Evolutionary conservation across 129 eudicot species (phyloP).

Genomic region (Glebionis coronaria): DNA sequence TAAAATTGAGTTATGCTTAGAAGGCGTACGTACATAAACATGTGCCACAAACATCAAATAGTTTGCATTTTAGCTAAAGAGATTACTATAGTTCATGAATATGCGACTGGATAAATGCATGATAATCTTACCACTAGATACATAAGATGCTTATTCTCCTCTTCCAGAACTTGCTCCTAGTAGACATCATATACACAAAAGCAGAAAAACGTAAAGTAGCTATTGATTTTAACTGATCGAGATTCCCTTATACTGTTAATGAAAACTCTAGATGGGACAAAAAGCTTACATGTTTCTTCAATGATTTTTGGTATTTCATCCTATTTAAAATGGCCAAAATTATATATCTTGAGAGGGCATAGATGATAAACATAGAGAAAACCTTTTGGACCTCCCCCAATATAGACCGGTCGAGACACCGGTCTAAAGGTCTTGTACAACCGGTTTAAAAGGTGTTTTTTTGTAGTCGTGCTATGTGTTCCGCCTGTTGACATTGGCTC

Average conservation of each 20-base stretch:
- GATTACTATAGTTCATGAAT: not conserved
- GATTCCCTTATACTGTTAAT: not conserved
- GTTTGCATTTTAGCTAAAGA: not conserved
- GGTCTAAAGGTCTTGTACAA: too few species aligned
- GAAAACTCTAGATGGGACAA: not conserved
- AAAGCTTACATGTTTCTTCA: constrained; percentile 63
- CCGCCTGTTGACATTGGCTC: too few species aligned
- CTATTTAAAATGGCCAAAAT: constrained; percentile 34
- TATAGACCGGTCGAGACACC: too few species aligned
- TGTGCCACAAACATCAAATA: not conserved
- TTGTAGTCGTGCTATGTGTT: too few species aligned
- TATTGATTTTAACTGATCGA: not conserved
- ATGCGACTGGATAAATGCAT: not conserved
- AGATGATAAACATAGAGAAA: too few species aligned
- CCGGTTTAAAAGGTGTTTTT: too few species aligned
- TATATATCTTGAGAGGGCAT: not conserved
- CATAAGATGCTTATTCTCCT: constrained; percentile 63
- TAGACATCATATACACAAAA: not conserved
- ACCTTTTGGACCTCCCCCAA: too few species aligned
- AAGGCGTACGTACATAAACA: constrained; percentile 23
- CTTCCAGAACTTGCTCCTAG: constrained; percentile 71
- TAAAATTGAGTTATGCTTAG: too few species aligned
- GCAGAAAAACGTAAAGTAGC: not conserved
- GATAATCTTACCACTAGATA: constrained; percentile 49
- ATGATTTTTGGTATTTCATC: constrained; percentile 57